phyloP scores from a whole-genome alignment of 1,284 basidiomycete species.

The Stygiomarasmius scandens region DNA sequence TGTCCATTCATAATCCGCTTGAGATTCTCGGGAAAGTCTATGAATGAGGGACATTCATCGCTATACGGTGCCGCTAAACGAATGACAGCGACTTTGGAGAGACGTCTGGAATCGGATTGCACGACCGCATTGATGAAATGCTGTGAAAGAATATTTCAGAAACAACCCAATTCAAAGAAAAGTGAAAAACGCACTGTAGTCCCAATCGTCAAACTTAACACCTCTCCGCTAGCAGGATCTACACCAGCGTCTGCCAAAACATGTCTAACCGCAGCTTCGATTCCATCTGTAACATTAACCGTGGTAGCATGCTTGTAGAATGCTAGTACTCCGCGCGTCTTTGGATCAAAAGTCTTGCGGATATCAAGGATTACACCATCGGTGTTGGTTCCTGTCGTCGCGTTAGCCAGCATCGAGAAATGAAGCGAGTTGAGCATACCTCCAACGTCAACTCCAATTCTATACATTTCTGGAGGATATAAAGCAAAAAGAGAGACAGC shows the following conservation, averaged over 20 bases:
- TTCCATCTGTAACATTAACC: constrained; percentile 52
- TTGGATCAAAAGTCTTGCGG: constrained; percentile 31
- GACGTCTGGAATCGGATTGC: constrained; percentile 46
- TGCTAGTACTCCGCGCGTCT: constrained; percentile 45
- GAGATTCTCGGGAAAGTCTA: constrained; percentile 48
- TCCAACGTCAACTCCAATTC: constrained; percentile 54
- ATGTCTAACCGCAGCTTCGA: constrained; percentile 45
- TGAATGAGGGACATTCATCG: constrained; percentile 40
- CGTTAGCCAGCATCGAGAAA: not conserved
- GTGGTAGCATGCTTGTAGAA: constrained; percentile 56
- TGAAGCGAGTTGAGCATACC: constrained; percentile 24
- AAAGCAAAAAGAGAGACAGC: too few relatives aligned
- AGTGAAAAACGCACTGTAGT: constrained; percentile 39
- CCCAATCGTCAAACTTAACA: constrained; percentile 49
- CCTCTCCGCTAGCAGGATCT: constrained; percentile 25
- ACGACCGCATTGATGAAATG: constrained; percentile 54
- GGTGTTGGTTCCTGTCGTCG: constrained; percentile 46
- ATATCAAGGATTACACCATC: constrained; percentile 57
- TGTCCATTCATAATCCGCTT: constrained; percentile 44
- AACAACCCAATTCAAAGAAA: not conserved
- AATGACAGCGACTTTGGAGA: constrained; percentile 52
- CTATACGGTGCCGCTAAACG: constrained; percentile 52
- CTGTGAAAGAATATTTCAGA: not conserved
- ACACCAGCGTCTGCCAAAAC: constrained; percentile 38
- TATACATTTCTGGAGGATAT: too few relatives aligned